Evolutionary conservation across 2,329 filamentous ascomycete species (phyloP), one percentile per base, ranked within the genome.

Genomic region (Zymoseptoria passerinii): DNA sequence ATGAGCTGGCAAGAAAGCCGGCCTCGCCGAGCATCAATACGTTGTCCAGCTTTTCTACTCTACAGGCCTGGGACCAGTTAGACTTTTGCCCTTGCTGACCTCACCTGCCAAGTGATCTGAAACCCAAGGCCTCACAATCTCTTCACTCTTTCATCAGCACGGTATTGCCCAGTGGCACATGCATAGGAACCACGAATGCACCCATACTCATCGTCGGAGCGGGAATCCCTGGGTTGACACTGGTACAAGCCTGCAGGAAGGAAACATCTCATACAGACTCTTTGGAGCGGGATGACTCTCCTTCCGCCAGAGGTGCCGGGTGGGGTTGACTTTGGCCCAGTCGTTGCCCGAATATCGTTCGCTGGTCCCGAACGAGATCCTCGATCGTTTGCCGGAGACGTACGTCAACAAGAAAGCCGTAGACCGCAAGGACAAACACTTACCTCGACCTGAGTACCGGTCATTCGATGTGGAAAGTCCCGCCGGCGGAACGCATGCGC

Each of bases 311-410:
- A 18, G 56, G 53, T 20, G 61, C 53, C 10, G 62, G 62, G 61
- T 87, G 83, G 85, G 84, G 83, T 73, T 87, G 58, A 86, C 83
- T 0, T 73, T 87, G 58, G 82, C 86, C 67, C 87, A 83, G 83
- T 81, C 80, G 4, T 75, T 85, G 8, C 75, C 79, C 0, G 76
- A 75, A 1, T 72, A 86, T 48, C 74, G 78, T 50, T 67, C 74
- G 7, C 73, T 85, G 20, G 72, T 86, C 28, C 80, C 82, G 0
- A 67, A 74, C 0, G 70, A 78, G 10, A 69, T 84, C 6, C 67
- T 77, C 3, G 66, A 67, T 1, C 74, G 75, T 0, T 69, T 84
- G 1, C 74, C 77, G 1, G 77, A 80, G 52, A 75, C 79, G 0
- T 82, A 80, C 64, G 80, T 86, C 50, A 80, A 82, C 67, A 73